Evolutionary conservation across 2,329 filamentous ascomycete species (phyloP).

Genomic region (Cyanodermella asteris): DNA sequence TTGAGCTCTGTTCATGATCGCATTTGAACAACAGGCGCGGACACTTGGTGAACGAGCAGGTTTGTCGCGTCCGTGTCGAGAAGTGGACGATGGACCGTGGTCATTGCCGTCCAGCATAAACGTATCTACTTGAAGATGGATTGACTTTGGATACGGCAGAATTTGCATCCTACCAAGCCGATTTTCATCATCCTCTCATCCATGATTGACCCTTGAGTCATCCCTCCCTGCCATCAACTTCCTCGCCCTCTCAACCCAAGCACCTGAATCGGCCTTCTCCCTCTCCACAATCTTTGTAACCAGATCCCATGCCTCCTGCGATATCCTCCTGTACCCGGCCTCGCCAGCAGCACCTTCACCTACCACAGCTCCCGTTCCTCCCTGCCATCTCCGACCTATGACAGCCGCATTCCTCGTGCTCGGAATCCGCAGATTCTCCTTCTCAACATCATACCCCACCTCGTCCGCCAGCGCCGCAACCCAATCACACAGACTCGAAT

Average conservation of each 20-base stretch:
- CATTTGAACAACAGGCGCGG: too few relatives aligned
- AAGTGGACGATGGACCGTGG: too few relatives aligned
- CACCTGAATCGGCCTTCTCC: constrained; percentile 22
- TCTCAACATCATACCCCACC: constrained; percentile 57
- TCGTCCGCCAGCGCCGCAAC: constrained; percentile 45
- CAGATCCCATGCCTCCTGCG: constrained; percentile 34
- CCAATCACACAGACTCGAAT: constrained; percentile 8
- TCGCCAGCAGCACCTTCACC: too few relatives aligned
- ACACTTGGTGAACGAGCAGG: too few relatives aligned
- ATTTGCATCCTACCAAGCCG: too few relatives aligned
- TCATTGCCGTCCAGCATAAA: too few relatives aligned
- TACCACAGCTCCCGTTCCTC: constrained; percentile 6
- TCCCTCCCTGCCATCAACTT: constrained; percentile 24
- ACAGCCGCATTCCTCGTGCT: constrained; percentile 75
- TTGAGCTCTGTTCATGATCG: too few relatives aligned
- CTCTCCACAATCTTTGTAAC: constrained; percentile 39
- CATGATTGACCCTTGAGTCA: too few relatives aligned
- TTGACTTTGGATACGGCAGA: too few relatives aligned
- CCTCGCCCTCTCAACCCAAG: constrained; percentile 30
- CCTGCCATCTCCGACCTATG: constrained; percentile 42
- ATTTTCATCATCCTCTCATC: too few relatives aligned
- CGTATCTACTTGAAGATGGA: too few relatives aligned
- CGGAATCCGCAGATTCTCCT: constrained; percentile 72
- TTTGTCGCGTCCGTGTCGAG: too few relatives aligned
- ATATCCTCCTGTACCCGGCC: constrained; percentile 6